These are phyloP conservation scores for Colletotrichum orchidophilum DNA, from an alignment of 2,329 filamentous ascomycete genomes.

Conservation along the genomic window DNA sequence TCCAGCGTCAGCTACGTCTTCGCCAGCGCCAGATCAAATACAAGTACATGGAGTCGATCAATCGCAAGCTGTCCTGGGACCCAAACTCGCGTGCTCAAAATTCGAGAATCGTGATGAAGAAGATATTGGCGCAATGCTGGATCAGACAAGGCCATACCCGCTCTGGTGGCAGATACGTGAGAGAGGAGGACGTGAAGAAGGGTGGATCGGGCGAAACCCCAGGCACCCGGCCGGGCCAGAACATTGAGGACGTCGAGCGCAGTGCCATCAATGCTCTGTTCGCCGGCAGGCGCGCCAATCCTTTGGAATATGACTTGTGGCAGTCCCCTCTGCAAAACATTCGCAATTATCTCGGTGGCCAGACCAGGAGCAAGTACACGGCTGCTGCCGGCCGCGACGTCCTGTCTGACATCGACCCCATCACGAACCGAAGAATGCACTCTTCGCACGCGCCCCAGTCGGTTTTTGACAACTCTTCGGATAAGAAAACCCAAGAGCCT, in stretches of 20 bases:
- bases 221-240: conserved; percentile 50
- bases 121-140: conserved; percentile 53
- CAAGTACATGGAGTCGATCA: conserved; percentile 56
- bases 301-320: conserved; percentile 40
- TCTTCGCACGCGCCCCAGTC: conserved; percentile 34
- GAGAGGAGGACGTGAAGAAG: conserved; percentile 48
- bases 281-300: conserved; percentile 40
- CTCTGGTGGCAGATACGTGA: conserved; percentile 44
- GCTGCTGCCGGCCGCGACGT: conserved; percentile 26
- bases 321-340: conserved; percentile 45
- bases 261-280: conserved; percentile 56
- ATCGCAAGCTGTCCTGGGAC: conserved; percentile 57
- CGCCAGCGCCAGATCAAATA: conserved; percentile 54
- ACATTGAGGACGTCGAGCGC: conserved; percentile 55
- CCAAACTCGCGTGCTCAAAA: conserved; percentile 47
- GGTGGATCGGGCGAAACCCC: conserved; percentile 48
- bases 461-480: conserved; percentile 13
- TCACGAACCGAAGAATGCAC: conserved; percentile 64
- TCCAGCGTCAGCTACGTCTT: conserved; percentile 53
- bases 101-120: conserved; percentile 49
- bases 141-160: conserved; percentile 39
- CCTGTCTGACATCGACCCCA: conserved; percentile 64
- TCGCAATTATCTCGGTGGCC: conserved; percentile 43
- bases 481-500: conserved; percentile 34
- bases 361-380: conserved; percentile 13